phyloP scores from a whole-genome alignment of 805 yeast genomes.

The Ogataea dorogensis region DNA sequence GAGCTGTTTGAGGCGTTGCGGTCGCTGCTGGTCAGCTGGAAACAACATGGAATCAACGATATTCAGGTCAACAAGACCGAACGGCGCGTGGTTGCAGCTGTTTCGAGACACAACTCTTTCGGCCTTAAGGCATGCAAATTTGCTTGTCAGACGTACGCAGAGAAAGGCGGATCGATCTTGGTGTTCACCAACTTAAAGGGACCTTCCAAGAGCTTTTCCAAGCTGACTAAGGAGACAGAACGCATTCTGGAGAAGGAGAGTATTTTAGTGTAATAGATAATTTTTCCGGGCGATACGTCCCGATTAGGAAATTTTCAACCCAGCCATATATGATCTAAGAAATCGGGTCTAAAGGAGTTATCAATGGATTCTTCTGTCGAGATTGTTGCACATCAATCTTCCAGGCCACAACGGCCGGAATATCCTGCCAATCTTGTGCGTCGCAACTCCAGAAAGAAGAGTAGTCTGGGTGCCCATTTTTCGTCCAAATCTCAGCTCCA shows the following conservation, averaged over 20 bases:
- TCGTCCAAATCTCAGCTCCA: constrained; percentile 9
- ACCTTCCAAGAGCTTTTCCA: constrained; percentile 57
- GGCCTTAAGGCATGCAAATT: constrained; percentile 64
- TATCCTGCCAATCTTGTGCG: constrained; percentile 8
- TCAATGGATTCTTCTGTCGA: constrained; percentile 7
- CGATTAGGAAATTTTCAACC: constrained; percentile 15
- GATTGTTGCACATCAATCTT: constrained; percentile 2
- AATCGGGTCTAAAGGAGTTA: not conserved
- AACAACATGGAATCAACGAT: constrained; percentile 63
- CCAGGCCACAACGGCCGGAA: not conserved
- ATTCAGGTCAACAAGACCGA: constrained; percentile 44
- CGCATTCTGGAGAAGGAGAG: constrained; percentile 65
- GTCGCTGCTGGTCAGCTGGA: constrained; percentile 66
- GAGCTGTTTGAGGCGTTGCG: constrained; percentile 66
- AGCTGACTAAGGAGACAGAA: constrained; percentile 60
- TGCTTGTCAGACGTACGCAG: constrained; percentile 47
- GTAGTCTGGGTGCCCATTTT: constrained; percentile 4
- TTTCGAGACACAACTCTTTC: constrained; percentile 59
- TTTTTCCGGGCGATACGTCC: constrained; percentile 5
- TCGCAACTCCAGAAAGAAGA: constrained; percentile 2
- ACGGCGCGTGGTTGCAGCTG: constrained; percentile 55
- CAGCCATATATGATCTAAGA: constrained; percentile 13
- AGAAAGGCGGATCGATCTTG: constrained; percentile 42
- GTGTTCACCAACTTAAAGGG: constrained; percentile 65
- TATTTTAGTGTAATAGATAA: constrained; percentile 38